Evolutionary conservation across 441 rosid species (phyloP), one percentile per base, ranked within the genome.

Genomic region (Arabidopsis hybrid): DNA sequence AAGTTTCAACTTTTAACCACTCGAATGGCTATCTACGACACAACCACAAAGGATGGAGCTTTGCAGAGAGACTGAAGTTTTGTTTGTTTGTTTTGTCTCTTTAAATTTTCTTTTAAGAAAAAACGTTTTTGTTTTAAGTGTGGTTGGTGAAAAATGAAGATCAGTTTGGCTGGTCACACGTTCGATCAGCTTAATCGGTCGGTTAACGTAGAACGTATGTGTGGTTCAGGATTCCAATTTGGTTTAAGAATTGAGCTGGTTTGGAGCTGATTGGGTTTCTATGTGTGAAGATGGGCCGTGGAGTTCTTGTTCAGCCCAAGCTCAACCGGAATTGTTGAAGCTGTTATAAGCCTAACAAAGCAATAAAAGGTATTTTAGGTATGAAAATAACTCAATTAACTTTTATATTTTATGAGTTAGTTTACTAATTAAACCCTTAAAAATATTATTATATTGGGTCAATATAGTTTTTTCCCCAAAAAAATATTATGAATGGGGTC

Each of bases 141-240:
- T 73, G 72, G 78, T 74, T 49, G 78, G 72, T 65, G 78, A 38
- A 50, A 55, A 42, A 14, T 29, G 69, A 31, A 59, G 67, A 70
- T 39, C 26, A 18, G 34, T 67, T 40, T 26, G 29, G 67, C 9
- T 51, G 18, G 55, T 11, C 16, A 17, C 5, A 40, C 8, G 39
- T 46, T 38, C 40, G 26, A 21, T 46, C 14, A 17, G 18, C 17
- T 42, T 26, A 39, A 8, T n/a, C 4, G 36, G 66, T 61, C 14
- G 8, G 1, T 35, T 0, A 7, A 7, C 38, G 38, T 35, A 4
- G 5, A 5, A 34, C 36, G 32, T 4, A 31, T 4, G 32, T 31
- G 32, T 57, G 42, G 61, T 58, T 58, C 7, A 35, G 29, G n/a
- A 57, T 35, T 57, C 1, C 8, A 10, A 1, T 59, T 34, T 34